Conservation (phyloP, 2,329 filamentous ascomycete genomes). For the Stachybotrys chartarum region DNA sequence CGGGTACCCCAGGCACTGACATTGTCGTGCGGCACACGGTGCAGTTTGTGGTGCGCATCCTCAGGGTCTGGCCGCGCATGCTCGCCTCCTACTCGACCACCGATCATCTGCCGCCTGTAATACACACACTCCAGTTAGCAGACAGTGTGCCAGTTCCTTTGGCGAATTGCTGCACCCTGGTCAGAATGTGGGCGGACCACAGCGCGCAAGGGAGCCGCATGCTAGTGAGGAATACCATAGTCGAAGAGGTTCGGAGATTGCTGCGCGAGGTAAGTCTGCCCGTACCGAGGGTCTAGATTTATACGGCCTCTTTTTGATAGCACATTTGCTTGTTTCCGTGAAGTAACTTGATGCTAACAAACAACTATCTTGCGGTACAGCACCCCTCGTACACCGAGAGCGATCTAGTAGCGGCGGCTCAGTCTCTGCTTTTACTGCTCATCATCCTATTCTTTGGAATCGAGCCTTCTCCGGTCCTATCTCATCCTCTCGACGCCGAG, state of each 20-base stretch:
- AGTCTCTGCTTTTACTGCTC: conserved; percentile 5
- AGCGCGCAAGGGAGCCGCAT: not conserved
- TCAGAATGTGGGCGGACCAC: conserved; percentile 5
- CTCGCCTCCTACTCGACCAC: conserved; percentile 4
- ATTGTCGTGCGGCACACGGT: conserved; percentile 5
- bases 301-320: not conserved
- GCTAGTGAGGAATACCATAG: conserved; percentile 3
- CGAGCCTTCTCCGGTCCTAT: not conserved
- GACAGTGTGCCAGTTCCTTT: conserved; percentile 2
- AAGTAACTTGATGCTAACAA: not conserved
- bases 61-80: conserved; percentile 8
- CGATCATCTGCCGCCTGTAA: conserved; percentile 6
- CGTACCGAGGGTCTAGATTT: not conserved
- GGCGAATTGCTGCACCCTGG: conserved; percentile 6
- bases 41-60: conserved; percentile 6
- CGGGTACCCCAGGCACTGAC: not conserved
- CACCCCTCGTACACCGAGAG: conserved; percentile 1
- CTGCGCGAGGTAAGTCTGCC: conserved; percentile 2
- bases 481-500: not conserved
- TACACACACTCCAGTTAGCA: conserved; percentile 7
- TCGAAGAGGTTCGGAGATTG: conserved; percentile 4
- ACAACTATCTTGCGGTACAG: not conserved
- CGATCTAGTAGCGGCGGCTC: conserved; percentile 4
- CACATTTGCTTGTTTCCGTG: too few relatives aligned
- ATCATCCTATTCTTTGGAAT: conserved; percentile 4